Conservation (phyloP, 805 yeast genomes). For the Komagataella populi region DNA sequence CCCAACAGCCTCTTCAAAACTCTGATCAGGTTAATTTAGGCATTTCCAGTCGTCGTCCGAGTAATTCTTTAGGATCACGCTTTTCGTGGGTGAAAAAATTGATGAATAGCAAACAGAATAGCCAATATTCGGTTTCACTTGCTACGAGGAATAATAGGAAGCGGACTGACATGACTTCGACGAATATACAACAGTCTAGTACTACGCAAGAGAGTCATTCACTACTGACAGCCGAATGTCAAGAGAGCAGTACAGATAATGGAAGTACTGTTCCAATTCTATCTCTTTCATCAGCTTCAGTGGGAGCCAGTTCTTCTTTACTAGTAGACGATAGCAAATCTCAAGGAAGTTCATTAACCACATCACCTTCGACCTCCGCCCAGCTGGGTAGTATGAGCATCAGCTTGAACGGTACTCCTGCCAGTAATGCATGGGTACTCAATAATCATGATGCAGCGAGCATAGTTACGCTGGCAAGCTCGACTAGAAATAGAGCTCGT, state of each 20-base stretch:
- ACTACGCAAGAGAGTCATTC: slow-evolving; percentile 3
- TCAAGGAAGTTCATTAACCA: slow-evolving; percentile 21
- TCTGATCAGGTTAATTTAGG: background rate
- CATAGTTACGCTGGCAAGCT: slow-evolving; percentile 19
- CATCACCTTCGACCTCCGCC: slow-evolving; percentile 29
- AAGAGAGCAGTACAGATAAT: slow-evolving; percentile 15
- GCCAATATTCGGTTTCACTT: background rate
- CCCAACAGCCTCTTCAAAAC: background rate
- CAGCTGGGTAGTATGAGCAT: background rate
- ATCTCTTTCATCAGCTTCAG: slow-evolving; percentile 27
- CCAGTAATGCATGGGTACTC: background rate
- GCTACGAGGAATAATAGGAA: background rate
- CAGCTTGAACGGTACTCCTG: background rate
- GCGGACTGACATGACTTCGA: background rate
- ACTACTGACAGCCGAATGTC: background rate
- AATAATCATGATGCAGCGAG: slow-evolving; percentile 14
- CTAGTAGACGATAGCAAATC: background rate
- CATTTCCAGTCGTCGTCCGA: background rate
- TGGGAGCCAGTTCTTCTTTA: slow-evolving; percentile 12
- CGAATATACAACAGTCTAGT: background rate
- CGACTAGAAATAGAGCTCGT: slow-evolving; percentile 16
- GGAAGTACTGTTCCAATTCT: slow-evolving; percentile 34
- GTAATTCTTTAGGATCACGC: slow-evolving; percentile 4
- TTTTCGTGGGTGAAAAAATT: slow-evolving; percentile 21
- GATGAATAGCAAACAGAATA: slow-evolving; percentile 12